These are phyloP conservation scores for Saccharomycopsis fodiens DNA, from an alignment of 805 yeast genomes.

Conservation along the genomic window DNA sequence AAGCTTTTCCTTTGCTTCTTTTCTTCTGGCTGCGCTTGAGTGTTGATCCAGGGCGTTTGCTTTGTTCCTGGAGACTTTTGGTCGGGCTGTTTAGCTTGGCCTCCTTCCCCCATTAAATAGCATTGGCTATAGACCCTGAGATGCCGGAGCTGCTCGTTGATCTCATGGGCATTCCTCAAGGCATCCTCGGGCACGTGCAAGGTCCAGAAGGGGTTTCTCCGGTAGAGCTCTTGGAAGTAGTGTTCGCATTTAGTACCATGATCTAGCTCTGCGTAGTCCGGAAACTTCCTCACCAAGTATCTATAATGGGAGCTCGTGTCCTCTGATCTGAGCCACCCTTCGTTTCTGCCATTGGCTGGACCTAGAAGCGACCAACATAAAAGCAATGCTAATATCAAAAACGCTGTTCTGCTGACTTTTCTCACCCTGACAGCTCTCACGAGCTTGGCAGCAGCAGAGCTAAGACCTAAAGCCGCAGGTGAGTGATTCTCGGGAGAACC, in stretches of 20 bases:
- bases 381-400: too few species aligned
- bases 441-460: too few species aligned
- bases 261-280: background rate
- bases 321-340: too few species aligned
- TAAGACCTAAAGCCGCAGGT: too few species aligned
- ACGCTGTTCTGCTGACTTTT: too few species aligned
- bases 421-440: too few species aligned
- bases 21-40: background rate
- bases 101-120: slow-evolving; percentile 24
- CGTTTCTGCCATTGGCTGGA: too few species aligned
- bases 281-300: background rate
- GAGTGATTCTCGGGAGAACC: too few species aligned
- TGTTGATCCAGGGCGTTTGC: background rate
- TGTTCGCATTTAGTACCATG: slow-evolving; percentile 3
- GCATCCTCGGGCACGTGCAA: background rate
- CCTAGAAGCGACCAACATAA: too few species aligned
- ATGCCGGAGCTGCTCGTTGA: slow-evolving; percentile 24
- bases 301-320: background rate
- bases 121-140: slow-evolving; percentile 26
- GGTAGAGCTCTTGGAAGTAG: background rate
- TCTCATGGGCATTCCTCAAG: slow-evolving; percentile 14
- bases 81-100: slow-evolving; percentile 14
- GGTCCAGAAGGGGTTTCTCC: background rate
- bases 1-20: background rate
- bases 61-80: background rate